These are phyloP conservation scores for Amphirosellinia nigrospora DNA, from an alignment of 495 filamentous ascomycete genomes.

Conservation along the genomic window DNA sequence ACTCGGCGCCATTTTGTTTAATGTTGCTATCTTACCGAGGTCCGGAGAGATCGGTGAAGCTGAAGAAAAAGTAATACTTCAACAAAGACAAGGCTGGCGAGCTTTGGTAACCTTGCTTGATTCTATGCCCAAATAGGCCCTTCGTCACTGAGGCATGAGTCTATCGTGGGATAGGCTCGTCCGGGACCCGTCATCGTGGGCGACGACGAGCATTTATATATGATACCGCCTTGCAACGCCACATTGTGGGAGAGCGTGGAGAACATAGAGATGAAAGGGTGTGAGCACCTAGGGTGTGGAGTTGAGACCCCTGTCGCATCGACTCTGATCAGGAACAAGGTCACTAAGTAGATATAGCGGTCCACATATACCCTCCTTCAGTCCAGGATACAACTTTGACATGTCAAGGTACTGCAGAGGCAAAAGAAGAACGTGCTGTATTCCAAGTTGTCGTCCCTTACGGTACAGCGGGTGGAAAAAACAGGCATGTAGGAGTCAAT, in stretches of 20 bases:
- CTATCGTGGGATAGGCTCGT: slow-evolving; percentile 29
- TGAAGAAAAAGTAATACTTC: neutral
- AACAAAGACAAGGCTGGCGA: neutral
- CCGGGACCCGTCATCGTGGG: slow-evolving; percentile 35
- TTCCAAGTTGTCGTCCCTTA: slow-evolving; percentile 27
- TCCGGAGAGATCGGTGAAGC: neutral
- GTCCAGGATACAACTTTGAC: slow-evolving; percentile 38
- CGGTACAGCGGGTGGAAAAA: slow-evolving; percentile 33
- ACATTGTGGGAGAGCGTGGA: slow-evolving; percentile 39
- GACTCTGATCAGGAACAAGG: slow-evolving; percentile 40
- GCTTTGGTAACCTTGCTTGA: neutral
- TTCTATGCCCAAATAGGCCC: slow-evolving; percentile 15
- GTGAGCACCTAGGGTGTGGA: slow-evolving; percentile 40
- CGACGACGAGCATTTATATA: slow-evolving; percentile 43
- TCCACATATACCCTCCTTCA: slow-evolving; percentile 39
- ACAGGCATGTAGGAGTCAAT: slow-evolving; percentile 41
- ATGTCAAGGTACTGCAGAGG: slow-evolving; percentile 32
- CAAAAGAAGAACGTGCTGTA: slow-evolving; percentile 35
- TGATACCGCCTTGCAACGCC: slow-evolving; percentile 36
- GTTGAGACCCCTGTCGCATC: slow-evolving; percentile 36
- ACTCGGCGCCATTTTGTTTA: slow-evolving; percentile 52
- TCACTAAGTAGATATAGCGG: slow-evolving; percentile 29
- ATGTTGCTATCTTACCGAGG: slow-evolving; percentile 18
- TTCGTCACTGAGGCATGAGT: slow-evolving; percentile 18
- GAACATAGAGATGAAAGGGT: slow-evolving; percentile 41